Evolutionary conservation across 352 stramenopile genomes (phyloP).

Genomic region (Globisporangium paroecandrum): DNA sequence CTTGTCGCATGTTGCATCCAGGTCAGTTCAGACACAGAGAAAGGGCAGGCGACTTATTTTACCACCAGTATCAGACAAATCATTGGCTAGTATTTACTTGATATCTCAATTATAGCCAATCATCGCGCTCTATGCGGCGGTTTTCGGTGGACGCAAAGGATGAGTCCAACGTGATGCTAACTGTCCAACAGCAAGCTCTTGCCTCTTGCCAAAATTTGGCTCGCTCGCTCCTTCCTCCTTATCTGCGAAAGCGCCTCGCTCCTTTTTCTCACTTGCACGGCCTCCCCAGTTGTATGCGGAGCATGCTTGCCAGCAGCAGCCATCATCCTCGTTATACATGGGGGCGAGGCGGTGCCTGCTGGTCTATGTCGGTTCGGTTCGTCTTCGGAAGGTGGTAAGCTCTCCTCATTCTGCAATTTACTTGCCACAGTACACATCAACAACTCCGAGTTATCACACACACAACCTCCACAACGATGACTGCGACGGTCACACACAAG

Average conservation of each 20-base stretch:
- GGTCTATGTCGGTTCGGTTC: not conserved
- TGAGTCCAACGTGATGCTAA: not conserved
- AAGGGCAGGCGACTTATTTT: not conserved
- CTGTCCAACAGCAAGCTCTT: not conserved
- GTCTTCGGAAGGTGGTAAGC: not conserved
- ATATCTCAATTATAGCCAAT: not conserved
- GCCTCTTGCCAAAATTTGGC: not conserved
- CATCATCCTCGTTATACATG: not conserved
- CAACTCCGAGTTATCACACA: slow-evolving; percentile 6
- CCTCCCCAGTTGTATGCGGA: no score
- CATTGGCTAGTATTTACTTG: slow-evolving; percentile 2
- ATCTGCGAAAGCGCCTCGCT: not conserved
- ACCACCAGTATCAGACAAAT: not conserved
- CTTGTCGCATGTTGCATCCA: not conserved
- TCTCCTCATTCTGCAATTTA: slow-evolving; percentile 30
- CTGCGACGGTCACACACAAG: not conserved
- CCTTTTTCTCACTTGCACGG: not conserved
- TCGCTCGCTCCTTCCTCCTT: not conserved
- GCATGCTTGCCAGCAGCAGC: not conserved
- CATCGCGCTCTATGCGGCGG: not conserved
- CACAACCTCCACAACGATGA: slow-evolving; percentile 4
- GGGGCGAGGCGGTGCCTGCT: not conserved
- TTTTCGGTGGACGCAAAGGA: not conserved
- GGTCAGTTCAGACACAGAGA: not conserved
- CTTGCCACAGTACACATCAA: slow-evolving; percentile 4